Evolutionary conservation across 805 yeast species (phyloP).

Genomic region (Blastobotrys americana): DNA sequence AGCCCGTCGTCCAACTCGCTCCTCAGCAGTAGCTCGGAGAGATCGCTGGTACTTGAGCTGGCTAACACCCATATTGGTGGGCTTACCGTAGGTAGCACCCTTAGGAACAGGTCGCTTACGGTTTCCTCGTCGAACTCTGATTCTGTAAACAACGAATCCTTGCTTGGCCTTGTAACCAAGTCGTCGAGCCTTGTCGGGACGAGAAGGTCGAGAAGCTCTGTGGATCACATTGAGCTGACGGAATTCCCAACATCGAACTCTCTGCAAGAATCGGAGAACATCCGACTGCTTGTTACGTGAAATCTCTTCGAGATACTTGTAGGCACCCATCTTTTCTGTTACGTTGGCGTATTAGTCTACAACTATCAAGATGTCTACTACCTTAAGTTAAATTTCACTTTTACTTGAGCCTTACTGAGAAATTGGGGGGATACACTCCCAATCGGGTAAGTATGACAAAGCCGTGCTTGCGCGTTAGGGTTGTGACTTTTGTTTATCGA

Average conservation of each 20-base stretch:
- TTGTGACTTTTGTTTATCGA: no score
- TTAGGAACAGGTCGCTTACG: constrained; percentile 99
- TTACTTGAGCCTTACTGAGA: no score
- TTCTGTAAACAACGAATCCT: constrained; percentile 97
- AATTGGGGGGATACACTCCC: no score
- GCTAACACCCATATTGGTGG: constrained; percentile 99
- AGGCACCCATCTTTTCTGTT: constrained; percentile 95
- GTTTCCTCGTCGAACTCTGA: constrained; percentile 99
- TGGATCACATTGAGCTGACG: constrained; percentile 98
- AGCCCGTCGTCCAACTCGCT: constrained; percentile 98
- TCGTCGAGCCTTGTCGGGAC: constrained; percentile 99
- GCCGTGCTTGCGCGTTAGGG: no score
- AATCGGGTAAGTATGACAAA: no score
- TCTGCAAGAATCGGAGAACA: constrained; percentile 95
- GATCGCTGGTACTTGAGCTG: constrained; percentile 99
- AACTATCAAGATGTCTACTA: no score
- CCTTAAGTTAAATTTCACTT: no score
- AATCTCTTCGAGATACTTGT: constrained; percentile 98
- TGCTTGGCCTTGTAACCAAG: constrained; percentile 99
- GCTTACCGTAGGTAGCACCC: constrained; percentile 99
- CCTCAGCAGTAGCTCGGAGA: constrained; percentile 97
- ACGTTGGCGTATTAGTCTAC: no score
- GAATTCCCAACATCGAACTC: constrained; percentile 99
- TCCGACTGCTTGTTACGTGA: constrained; percentile 99
- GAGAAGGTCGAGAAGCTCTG: constrained; percentile 97